phyloP scores from a whole-genome alignment of 2,329 filamentous ascomycete species.

The Hypoxylon sp. region DNA sequence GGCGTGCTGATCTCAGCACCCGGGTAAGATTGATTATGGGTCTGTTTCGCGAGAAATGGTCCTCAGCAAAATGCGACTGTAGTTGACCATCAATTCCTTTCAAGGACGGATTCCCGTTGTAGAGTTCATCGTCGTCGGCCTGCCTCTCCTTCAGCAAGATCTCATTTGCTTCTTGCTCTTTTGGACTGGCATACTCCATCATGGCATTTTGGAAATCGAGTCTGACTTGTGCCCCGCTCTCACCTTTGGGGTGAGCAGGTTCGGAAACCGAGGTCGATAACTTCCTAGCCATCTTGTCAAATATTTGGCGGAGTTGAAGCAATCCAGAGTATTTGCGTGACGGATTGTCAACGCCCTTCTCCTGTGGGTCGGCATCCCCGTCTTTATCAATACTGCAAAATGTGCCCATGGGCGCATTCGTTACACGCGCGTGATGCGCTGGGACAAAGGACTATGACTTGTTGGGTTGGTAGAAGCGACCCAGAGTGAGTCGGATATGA shows the following conservation, averaged over 20 bases:
- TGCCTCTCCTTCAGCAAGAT: slow-evolving; percentile 22
- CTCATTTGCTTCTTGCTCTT: slow-evolving; percentile 35
- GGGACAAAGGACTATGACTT: slow-evolving; percentile 7
- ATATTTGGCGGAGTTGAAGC: slow-evolving; percentile 26
- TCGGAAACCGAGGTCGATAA: neutral
- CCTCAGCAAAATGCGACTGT: slow-evolving; percentile 54
- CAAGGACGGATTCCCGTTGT: slow-evolving; percentile 3
- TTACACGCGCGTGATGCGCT: slow-evolving; percentile 8
- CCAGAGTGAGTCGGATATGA: neutral
- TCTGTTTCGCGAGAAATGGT: slow-evolving; percentile 71
- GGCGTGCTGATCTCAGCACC: slow-evolving; percentile 67
- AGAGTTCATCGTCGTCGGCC: slow-evolving; percentile 43
- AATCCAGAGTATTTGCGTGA: slow-evolving; percentile 25
- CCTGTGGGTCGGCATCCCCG: slow-evolving; percentile 43
- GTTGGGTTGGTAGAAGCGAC: slow-evolving; percentile 1
- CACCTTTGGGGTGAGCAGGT: neutral
- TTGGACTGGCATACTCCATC: slow-evolving; percentile 24
- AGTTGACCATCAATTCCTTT: neutral
- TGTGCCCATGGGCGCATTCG: slow-evolving; percentile 47
- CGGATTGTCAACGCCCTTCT: slow-evolving; percentile 39
- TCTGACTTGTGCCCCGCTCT: slow-evolving; percentile 1
- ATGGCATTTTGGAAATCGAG: slow-evolving; percentile 44
- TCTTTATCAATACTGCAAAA: slow-evolving; percentile 48
- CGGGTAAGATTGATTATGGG: slow-evolving; percentile 67
- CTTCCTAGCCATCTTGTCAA: slow-evolving; percentile 37